Evolutionary conservation across 164 flowering plant genomes (phyloP).

Genomic region (Stephania yunnanensis): DNA sequence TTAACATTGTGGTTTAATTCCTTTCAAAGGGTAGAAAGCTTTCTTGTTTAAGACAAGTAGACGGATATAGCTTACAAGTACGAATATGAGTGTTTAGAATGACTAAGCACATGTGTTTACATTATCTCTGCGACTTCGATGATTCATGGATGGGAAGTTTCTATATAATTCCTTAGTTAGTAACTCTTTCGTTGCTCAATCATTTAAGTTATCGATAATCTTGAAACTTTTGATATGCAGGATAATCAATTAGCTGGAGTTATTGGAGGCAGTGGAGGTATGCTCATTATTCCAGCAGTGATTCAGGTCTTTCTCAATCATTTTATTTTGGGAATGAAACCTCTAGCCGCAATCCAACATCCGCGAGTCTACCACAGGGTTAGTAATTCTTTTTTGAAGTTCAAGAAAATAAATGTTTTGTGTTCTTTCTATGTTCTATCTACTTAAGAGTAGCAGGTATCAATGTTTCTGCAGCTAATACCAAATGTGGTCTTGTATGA

Average conservation of each 20-base stretch:
- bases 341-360: slow-evolving; percentile 61
- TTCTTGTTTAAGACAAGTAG: not conserved
- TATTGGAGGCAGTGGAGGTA: slow-evolving; percentile 82
- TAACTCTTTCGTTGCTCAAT: not conserved
- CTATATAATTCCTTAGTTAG: not conserved
- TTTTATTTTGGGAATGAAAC: slow-evolving; percentile 65
- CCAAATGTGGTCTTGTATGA: slow-evolving; percentile 78
- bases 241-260: slow-evolving; percentile 69
- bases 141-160: not conserved
- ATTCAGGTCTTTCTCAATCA: slow-evolving; percentile 70
- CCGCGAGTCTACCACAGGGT: slow-evolving; percentile 88
- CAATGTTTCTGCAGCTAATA: slow-evolving; percentile 30
- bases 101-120: not conserved
- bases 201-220: not conserved
- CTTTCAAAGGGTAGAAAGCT: not conserved
- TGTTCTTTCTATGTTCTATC: not conserved
- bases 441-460: no score
- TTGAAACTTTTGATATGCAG: slow-evolving; percentile 27
- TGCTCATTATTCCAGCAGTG: slow-evolving; percentile 70
- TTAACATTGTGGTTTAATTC: not conserved
- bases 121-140: not conserved
- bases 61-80: not conserved
- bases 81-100: not conserved
- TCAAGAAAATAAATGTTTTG: not conserved
- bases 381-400: not conserved